phyloP scores from a whole-genome alignment of 495 filamentous ascomycete species.

The Podospora pseudopauciseta region DNA sequence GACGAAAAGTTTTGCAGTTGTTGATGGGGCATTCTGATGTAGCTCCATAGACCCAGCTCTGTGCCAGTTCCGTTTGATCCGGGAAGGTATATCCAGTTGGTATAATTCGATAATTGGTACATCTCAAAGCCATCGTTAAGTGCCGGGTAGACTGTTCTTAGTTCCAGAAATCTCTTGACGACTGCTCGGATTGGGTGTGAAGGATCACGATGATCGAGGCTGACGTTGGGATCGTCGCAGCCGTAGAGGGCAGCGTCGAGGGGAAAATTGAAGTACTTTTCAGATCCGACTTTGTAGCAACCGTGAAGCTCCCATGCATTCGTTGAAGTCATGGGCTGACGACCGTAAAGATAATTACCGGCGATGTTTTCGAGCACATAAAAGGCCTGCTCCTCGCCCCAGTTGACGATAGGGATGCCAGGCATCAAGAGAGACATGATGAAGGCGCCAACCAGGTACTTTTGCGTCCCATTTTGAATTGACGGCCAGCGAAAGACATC shows the following conservation, averaged over 20 bases:
- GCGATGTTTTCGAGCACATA: constrained; percentile 66
- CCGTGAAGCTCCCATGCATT: constrained; percentile 65
- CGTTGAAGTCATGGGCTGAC: constrained; percentile 62
- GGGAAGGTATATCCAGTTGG: constrained; percentile 50
- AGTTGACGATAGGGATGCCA: constrained; percentile 61
- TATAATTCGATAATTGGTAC: constrained; percentile 58
- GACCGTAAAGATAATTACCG: constrained; percentile 65
- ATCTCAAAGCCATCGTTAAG: constrained; percentile 63
- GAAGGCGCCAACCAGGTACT: constrained; percentile 58
- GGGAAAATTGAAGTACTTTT: constrained; percentile 38
- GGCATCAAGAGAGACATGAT: constrained; percentile 63
- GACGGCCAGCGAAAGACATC: constrained; percentile 73
- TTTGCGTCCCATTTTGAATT: constrained; percentile 57
- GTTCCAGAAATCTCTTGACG: constrained; percentile 62
- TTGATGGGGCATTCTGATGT: constrained; percentile 14
- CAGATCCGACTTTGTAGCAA: constrained; percentile 63
- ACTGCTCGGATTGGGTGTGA: constrained; percentile 45
- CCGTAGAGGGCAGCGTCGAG: constrained; percentile 53
- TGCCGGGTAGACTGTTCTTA: constrained; percentile 56
- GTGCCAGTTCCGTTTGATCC: constrained; percentile 56
- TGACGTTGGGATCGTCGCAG: constrained; percentile 66
- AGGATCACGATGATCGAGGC: constrained; percentile 60
- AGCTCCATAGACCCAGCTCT: constrained; percentile 61
- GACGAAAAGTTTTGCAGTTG: constrained; percentile 60
- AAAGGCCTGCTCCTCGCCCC: constrained; percentile 69